phyloP scores from a whole-genome alignment of 345 rosid genomes.

The Gossypium mustelinum region DNA sequence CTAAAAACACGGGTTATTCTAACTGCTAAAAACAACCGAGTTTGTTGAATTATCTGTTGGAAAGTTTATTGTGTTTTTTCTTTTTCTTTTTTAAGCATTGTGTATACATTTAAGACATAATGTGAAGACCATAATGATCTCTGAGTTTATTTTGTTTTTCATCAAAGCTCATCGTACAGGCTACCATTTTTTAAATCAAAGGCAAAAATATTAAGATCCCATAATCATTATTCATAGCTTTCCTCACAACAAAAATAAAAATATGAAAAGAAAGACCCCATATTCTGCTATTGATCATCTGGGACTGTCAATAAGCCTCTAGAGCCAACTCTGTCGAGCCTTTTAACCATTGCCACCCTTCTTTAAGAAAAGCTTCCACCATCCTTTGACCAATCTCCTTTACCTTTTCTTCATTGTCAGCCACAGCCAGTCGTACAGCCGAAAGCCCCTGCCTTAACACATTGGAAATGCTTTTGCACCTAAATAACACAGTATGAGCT shows the following conservation, averaged over 20 bases:
- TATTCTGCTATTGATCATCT: slow-evolving; percentile 3
- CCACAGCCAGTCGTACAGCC: slow-evolving; percentile 79
- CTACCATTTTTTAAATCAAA: not conserved
- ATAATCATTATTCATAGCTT: not conserved
- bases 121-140: not conserved
- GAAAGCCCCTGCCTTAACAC: slow-evolving; percentile 54
- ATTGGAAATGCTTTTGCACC: no score
- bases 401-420: slow-evolving; percentile 47
- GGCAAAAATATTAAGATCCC: not conserved
- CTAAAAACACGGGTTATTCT: not conserved
- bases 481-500: not conserved
- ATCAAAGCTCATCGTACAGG: no score
- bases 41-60: no score
- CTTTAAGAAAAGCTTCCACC: slow-evolving; percentile 69
- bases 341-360: slow-evolving; percentile 55
- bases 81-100: no score
- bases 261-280: not conserved
- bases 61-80: no score
- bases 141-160: not conserved
- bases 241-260: not conserved
- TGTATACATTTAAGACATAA: not conserved
- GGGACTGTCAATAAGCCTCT: slow-evolving; percentile 50
- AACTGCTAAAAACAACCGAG: slow-evolving; percentile 34
- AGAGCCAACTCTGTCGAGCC: slow-evolving; percentile 76
- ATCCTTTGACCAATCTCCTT: slow-evolving; percentile 62